Evolutionary conservation across 768 basidiomycete genomes (phyloP), one percentile per base, ranked within the genome.

Genomic region (Mycena galericulata): DNA sequence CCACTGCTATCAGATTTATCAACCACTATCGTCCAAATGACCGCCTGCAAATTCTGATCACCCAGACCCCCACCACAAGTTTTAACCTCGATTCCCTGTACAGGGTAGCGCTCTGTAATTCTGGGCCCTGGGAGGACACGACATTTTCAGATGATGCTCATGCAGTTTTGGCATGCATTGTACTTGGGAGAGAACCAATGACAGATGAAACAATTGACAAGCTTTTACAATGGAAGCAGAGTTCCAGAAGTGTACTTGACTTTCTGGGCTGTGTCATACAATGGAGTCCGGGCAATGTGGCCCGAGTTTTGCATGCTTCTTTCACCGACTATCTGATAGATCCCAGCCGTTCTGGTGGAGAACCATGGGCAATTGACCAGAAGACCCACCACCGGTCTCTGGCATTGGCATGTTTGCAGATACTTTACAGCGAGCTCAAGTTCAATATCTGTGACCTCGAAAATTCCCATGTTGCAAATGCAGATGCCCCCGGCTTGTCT

Each of bases 231-330:
- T n/a, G n/a, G n/a, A n/a, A n/a, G n/a, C n/a, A n/a, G n/a, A n/a
- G n/a, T n/a, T n/a, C n/a, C n/a, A n/a, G n/a, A n/a, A n/a, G n/a
- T n/a, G n/a, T n/a, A n/a, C n/a, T n/a, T 3, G 18, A 58, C 22
- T 12, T 6, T 58, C 18, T 58, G 29, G 41, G 56, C 8, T 58
- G 56, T 58, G 56, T 58, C 29, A 30, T 58, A 18, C 56, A 58
- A 17, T 58, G 56, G 56, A 30, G 56, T n/a, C 40, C 41, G 20
- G 56, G 43, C 26, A 10, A 24, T 1, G 15, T 29, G 9, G 56
- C 56, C 10, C 43, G 56, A 29, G 45, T 18, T 2, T 38, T 58
- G 3, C 56, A 58, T 30, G 56, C 56, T 14, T 58, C 56, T n/a
- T 43, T 58, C 22, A 26, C 26, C 6, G 56, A 58, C 41, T 58